Conservation (phyloP, 768 basidiomycete species). For the Mycena capillaripes region DNA sequence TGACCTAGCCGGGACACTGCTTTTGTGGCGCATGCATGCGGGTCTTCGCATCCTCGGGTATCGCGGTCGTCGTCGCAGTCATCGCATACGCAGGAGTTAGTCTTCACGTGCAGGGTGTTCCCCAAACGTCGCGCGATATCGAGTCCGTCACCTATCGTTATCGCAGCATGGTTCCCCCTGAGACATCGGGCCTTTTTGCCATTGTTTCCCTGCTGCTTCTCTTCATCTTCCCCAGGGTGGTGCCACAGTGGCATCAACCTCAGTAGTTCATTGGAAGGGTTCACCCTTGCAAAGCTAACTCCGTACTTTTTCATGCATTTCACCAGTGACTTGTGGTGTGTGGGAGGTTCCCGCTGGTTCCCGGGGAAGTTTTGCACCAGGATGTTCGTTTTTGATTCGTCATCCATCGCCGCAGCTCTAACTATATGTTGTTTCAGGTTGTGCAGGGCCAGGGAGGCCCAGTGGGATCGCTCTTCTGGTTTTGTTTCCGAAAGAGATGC, state of each 20-base stretch:
- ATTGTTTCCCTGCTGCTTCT: neutral
- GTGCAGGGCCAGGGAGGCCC: constrained; percentile 41
- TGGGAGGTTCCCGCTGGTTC: too few species aligned
- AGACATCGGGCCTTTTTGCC: neutral
- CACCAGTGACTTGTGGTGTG: too few species aligned
- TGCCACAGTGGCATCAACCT: neutral
- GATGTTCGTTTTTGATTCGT: too few species aligned
- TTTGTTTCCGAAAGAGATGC: constrained; percentile 38
- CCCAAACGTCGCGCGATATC: neutral
- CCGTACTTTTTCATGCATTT: neutral
- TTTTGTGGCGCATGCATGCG: neutral
- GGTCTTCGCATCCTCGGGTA: neutral
- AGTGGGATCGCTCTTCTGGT: constrained; percentile 21
- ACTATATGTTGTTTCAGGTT: too few species aligned
- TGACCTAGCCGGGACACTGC: neutral
- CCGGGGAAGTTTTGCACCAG: too few species aligned
- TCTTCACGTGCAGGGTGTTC: neutral
- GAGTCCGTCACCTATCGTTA: neutral
- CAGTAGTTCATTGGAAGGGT: neutral
- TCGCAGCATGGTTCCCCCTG: neutral
- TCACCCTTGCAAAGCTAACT: neutral
- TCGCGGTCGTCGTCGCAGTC: neutral
- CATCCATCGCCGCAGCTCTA: too few species aligned
- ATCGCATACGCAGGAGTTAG: neutral
- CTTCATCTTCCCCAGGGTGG: neutral